Percentiles rank a stretch among this genome's conserved stretches.
Conservation (phyloP, 495 filamentous ascomycete genomes). For the Penicillium lagena region DNA sequence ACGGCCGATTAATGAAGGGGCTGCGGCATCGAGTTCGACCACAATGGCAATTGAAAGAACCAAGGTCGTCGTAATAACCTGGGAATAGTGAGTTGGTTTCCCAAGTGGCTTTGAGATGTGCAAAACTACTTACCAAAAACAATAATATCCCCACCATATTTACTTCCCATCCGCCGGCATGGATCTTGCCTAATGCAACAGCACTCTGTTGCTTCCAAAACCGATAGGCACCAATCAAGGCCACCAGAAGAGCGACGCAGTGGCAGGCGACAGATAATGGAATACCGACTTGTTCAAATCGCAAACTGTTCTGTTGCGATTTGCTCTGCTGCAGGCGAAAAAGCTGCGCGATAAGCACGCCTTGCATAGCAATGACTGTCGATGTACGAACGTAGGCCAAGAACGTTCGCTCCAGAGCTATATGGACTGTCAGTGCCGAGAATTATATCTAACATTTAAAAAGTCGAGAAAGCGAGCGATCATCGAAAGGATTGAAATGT, state of each 20-base stretch:
- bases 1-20: slow-evolving; percentile 2
- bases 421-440: background rate
- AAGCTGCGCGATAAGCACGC: slow-evolving; percentile 61
- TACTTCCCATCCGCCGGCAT: slow-evolving; percentile 67
- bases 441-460: too few species aligned
- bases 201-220: slow-evolving; percentile 68
- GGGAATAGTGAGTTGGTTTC: background rate
- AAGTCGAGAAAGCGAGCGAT: background rate
- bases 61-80: slow-evolving; percentile 24
- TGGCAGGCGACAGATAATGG: slow-evolving; percentile 58
- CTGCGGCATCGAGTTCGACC: slow-evolving; percentile 13
- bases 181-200: slow-evolving; percentile 55
- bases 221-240: slow-evolving; percentile 52
- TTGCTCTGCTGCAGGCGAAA: slow-evolving; percentile 57
- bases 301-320: slow-evolving; percentile 26
- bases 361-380: slow-evolving; percentile 58
- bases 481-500: background rate
- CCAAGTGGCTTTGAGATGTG: too few species aligned
- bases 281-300: slow-evolving; percentile 58
- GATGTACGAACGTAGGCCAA: slow-evolving; percentile 73
- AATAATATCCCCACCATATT: slow-evolving; percentile 43
- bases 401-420: slow-evolving; percentile 75
- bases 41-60: slow-evolving; percentile 23
- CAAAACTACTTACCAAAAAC: slow-evolving; percentile 38
- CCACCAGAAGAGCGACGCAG: slow-evolving; percentile 48